Base-by-base conservation (phyloP, 805 yeast species). In the Ogataea paraovalis region DNA sequence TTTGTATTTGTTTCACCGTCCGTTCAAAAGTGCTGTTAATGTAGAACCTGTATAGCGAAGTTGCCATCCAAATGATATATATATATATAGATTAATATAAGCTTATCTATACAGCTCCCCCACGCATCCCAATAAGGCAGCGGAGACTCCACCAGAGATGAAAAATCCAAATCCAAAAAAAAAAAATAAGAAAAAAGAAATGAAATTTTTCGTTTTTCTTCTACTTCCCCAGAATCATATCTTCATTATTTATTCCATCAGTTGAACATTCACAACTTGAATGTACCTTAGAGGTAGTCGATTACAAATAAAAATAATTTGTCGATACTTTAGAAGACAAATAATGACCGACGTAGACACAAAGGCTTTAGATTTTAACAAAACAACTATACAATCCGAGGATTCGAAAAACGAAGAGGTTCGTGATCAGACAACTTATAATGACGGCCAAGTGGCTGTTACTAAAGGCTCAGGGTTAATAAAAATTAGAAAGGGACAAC, bases 401-500 rank as follows among this genome's bases (percentile, higher is more conserved):
- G n/a, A n/a, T n/a, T 18, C 5, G 30, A 22, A 23, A 8, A 20
- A 14, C 12, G 13, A 30, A 8, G 5, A 10, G 6, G 10, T 25
- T 10, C 28, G 14, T 8, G 5, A 18, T 18, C 19, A 34, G 19
- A 34, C 41, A 18, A 44, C 57, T 4, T 60, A 60, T 32, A 60
- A 59, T 44, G 60, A 59, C 13, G 77, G 79, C 1, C 73, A 71
- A 51, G 77, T 76, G 2, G 50, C 66, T 2, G 78, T 76, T 4
- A 62, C 66, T 32, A 75, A 70, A 48, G 68, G 76, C 0, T 72
- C 78, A 1, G 82, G 82, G 0, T 67, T 72, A 46, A 59, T 62
- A 3, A 75, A 73, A 46, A 62, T 73, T 22, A 74, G 96, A 38
- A 87, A 85, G 56, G 83, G 82, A 0, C 97, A 89, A 60, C 59